Evolutionary conservation across 305 asterid species (phyloP), one percentile per base, ranked within the genome.

Genomic region (Fraxinus xanthoxyloides): DNA sequence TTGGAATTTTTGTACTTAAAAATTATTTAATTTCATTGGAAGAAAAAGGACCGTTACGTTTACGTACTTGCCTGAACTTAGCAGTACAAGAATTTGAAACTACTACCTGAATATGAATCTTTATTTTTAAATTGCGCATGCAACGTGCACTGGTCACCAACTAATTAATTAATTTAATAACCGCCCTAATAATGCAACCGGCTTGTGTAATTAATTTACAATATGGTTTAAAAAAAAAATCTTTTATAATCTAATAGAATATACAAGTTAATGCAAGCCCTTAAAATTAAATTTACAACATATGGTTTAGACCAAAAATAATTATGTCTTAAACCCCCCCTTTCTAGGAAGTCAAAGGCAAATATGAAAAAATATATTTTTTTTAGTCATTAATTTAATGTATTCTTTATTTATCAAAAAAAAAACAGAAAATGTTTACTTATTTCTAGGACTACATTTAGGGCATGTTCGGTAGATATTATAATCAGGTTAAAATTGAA

Each of bases 161-260:
- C 51, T 81, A 75, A 81, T 51, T 70, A 24, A 10, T 5, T 19
- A 80, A 81, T 85, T 84, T 86, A 88, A 87, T 80, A 86, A 88
- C 94, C 94, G 94, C 85, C 92, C 89, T 31, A 90, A 89, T 92
- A 89, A 92, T 92, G 91, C 87, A 79, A 84, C 90, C 87, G 88
- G 86, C 92, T 85, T 75, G 48, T 61, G 76, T 73, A 83, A 24
- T 31, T 24, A 79, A 63, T 54, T 84, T 77, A 81, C 86, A 80
- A 79, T 69, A 84, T 80, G 77, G 85, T 31, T 30, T 81, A 8
- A 63, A 63, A 61, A 32, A 13, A 24, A 63, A 63, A 84, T 78
- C 76, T 82, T 84, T 84, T 85, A 56, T 77, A 80, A 78, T 79
- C 87, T 40, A 69, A 24, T 30, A 82, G 77, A 80, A 72, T 86